A percentile compares a stretch with the other conserved stretches of the same genome.
These are phyloP conservation scores for Articulospora tetracladia DNA, from an alignment of 495 filamentous ascomycete genomes.

Conservation along the genomic window DNA sequence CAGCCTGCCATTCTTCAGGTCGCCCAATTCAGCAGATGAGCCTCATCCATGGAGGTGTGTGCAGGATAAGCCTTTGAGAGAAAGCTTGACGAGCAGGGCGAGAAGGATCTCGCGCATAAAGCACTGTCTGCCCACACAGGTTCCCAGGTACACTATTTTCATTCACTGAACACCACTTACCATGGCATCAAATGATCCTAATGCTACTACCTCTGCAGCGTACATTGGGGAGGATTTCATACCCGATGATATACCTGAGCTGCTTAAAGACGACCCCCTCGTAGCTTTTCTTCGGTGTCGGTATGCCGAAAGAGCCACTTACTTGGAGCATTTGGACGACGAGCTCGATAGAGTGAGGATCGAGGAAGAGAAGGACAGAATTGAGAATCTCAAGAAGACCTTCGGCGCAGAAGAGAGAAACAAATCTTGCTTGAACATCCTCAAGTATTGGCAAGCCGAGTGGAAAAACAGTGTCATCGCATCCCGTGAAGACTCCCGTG, in stretches of 20 bases:
- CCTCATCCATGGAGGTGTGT: too few relatives aligned
- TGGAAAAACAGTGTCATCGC: neutral
- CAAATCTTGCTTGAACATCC: neutral
- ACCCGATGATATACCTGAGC: neutral
- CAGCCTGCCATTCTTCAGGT: too few relatives aligned
- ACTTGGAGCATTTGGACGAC: neutral
- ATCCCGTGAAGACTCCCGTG: neutral
- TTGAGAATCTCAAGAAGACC: neutral
- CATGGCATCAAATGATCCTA: too few relatives aligned
- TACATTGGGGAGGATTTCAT: neutral
- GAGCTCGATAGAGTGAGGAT: neutral
- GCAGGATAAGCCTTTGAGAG: too few relatives aligned
- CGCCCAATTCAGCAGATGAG: too few relatives aligned
- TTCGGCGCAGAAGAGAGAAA: neutral
- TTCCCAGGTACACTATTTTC: too few relatives aligned
- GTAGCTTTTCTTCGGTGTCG: neutral
- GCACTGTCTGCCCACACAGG: too few relatives aligned
- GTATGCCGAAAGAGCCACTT: neutral
- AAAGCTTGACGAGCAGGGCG: too few relatives aligned
- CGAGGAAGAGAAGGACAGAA: neutral
- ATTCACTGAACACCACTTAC: too few relatives aligned
- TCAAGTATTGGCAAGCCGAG: neutral
- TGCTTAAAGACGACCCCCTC: neutral
- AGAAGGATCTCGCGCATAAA: too few relatives aligned
- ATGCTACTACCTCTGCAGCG: neutral